Percentiles rank a stretch among this genome's conserved stretches.
phyloP scores from a whole-genome alignment of 208 protist species.

The Herpetomonas tarakana region DNA sequence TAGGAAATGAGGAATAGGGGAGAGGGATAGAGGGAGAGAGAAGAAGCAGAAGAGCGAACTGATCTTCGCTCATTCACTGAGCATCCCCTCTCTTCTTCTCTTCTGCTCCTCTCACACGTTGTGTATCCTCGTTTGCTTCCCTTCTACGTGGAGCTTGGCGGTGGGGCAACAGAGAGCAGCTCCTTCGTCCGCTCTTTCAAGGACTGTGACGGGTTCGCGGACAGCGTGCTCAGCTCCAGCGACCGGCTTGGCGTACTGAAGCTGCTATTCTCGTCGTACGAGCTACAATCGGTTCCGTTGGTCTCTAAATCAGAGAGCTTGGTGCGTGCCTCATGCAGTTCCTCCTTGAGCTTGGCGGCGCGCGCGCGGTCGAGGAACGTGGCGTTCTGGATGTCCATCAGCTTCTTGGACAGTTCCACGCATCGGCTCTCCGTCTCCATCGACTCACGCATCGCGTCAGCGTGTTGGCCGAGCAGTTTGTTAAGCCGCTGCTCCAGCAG shows the following conservation, averaged over 20 bases:
- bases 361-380: constrained; percentile 63
- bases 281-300: background rate
- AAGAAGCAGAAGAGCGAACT: constrained; percentile 6
- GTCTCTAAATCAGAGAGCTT: constrained; percentile 30
- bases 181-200: constrained; percentile 26
- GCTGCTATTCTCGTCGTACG: background rate
- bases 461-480: constrained; percentile 53
- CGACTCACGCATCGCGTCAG: constrained; percentile 39
- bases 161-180: constrained; percentile 14
- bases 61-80: no score
- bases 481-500: constrained; percentile 63
- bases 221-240: constrained; percentile 10
- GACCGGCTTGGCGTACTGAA: constrained; percentile 13
- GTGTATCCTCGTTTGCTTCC: background rate
- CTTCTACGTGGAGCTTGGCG: constrained; percentile 1
- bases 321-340: constrained; percentile 41
- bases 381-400: constrained; percentile 51
- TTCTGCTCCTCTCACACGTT: background rate
- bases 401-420: constrained; percentile 44
- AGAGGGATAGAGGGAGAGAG: background rate
- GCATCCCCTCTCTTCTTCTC: background rate
- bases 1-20: constrained; percentile 4
- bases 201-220: background rate
- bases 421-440: constrained; percentile 44
- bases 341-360: constrained; percentile 63